Evolutionary conservation across 768 basidiomycete species (phyloP).

Genomic region (Calocybe gangraenosa): DNA sequence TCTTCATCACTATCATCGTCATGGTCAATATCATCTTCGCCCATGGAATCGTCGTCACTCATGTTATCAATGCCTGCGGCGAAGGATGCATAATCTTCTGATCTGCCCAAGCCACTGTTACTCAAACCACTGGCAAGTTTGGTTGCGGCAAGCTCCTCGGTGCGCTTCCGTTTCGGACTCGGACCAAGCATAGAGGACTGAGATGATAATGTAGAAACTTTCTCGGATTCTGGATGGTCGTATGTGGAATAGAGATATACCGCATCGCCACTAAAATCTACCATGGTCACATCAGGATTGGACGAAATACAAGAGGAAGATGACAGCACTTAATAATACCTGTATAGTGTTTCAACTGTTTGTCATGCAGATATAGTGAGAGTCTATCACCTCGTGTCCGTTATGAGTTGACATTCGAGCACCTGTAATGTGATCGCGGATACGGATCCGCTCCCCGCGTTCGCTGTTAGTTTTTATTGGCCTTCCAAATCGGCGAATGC

Average conservation of each 20-base stretch:
- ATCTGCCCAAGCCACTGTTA: conserved; percentile 26
- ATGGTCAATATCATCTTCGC: conserved; percentile 24
- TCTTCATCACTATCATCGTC: conserved; percentile 29
- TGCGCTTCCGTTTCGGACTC: conserved; percentile 19
- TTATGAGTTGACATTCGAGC: conserved; percentile 66
- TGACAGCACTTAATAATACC: conserved; percentile 60
- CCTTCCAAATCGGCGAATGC: conserved; percentile 78
- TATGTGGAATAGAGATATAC: conserved; percentile 71
- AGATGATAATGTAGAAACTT: conserved; percentile 14
- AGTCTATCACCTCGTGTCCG: conserved; percentile 63
- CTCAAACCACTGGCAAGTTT: conserved; percentile 4
- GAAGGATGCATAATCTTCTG: conserved; percentile 10
- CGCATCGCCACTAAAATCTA: conserved; percentile 72
- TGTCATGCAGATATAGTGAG: not conserved
- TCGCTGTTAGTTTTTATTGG: conserved; percentile 18
- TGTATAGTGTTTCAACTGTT: conserved; percentile 20
- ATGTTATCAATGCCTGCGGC: conserved; percentile 22
- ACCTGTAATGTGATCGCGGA: conserved; percentile 68
- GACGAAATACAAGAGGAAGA: conserved; percentile 3
- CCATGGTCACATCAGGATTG: conserved; percentile 3
- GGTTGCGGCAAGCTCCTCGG: conserved; percentile 8
- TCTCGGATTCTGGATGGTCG: conserved; percentile 45
- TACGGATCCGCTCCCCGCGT: conserved; percentile 22
- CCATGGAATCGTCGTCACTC: conserved; percentile 13
- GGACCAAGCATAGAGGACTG: conserved; percentile 27